Conservation (phyloP, 805 yeast genomes). For the Myxozyma melibiosi region DNA sequence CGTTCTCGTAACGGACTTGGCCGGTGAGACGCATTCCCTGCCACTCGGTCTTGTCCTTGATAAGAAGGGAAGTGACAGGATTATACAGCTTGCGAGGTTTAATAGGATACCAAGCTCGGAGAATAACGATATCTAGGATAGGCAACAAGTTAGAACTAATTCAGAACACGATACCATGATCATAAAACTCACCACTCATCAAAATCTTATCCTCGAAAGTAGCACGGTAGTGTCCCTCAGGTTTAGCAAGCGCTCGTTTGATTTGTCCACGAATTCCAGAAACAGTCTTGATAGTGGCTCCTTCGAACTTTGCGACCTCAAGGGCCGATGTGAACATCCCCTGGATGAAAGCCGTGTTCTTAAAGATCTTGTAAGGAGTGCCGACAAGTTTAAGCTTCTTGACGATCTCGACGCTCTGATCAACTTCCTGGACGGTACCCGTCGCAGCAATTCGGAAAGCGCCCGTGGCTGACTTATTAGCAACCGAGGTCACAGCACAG, state of each 20-base stretch:
- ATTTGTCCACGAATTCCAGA: slow-evolving; percentile 98
- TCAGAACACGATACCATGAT: background rate
- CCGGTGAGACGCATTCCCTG: slow-evolving; percentile 96
- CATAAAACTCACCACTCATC: slow-evolving; percentile 52
- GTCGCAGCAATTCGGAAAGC: slow-evolving; percentile 95
- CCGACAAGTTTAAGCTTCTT: slow-evolving; percentile 95
- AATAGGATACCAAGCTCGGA: slow-evolving; percentile 97
- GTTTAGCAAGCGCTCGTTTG: slow-evolving; percentile 88
- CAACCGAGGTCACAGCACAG: slow-evolving; percentile 90
- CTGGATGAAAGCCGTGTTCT: slow-evolving; percentile 94
- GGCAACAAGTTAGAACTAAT: background rate
- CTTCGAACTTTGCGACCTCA: slow-evolving; percentile 97
- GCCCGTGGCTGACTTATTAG: slow-evolving; percentile 80
- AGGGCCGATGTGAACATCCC: slow-evolving; percentile 92
- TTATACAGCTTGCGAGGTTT: slow-evolving; percentile 87
- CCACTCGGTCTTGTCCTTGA: slow-evolving; percentile 83
- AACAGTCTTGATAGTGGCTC: slow-evolving; percentile 94
- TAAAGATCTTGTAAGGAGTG: slow-evolving; percentile 87
- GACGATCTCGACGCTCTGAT: slow-evolving; percentile 85
- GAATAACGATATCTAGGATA: slow-evolving; percentile 67
- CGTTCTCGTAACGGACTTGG: slow-evolving; percentile 77
- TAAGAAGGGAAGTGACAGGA: slow-evolving; percentile 88
- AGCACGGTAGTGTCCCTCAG: slow-evolving; percentile 95
- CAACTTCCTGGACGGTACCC: slow-evolving; percentile 92
- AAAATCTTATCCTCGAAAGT: slow-evolving; percentile 94